These are phyloP conservation scores for Trametes villosa DNA, from an alignment of 768 basidiomycete genomes.

Conservation along the genomic window DNA sequence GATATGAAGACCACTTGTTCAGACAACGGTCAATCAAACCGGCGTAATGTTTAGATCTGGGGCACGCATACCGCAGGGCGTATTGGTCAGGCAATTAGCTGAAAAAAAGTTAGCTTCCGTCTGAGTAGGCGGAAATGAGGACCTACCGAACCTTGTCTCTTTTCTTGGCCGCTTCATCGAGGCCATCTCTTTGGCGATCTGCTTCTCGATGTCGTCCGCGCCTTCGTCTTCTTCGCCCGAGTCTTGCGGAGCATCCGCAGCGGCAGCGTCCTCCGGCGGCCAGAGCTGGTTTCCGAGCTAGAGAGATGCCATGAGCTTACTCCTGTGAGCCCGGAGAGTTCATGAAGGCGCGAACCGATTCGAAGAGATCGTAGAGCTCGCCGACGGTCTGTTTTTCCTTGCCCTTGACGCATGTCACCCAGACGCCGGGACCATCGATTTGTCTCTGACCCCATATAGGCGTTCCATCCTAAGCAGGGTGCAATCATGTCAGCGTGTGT, in stretches of 20 bases:
- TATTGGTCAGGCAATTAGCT: constrained; percentile 83
- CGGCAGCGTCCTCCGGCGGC: constrained; percentile 47
- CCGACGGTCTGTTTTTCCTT: constrained; percentile 79
- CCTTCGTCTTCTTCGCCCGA: constrained; percentile 39
- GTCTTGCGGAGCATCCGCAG: constrained; percentile 8
- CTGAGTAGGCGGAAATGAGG: not conserved
- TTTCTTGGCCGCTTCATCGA: constrained; percentile 68
- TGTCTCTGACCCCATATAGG: constrained; percentile 65
- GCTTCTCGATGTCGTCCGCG: constrained; percentile 60
- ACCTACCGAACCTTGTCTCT: constrained; percentile 68
- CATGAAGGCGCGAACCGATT: constrained; percentile 61
- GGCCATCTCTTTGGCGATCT: constrained; percentile 72
- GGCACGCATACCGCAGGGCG: constrained; percentile 64
- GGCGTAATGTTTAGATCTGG: not conserved
- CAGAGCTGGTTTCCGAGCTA: constrained; percentile 77
- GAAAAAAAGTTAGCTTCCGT: not conserved
- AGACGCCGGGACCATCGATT: constrained; percentile 83
- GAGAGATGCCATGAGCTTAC: not conserved
- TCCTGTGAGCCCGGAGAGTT: constrained; percentile 53
- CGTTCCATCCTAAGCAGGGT: constrained; percentile 58
- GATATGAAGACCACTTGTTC: constrained; percentile 76
- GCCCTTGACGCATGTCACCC: constrained; percentile 85
- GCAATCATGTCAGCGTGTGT: constrained; percentile 26
- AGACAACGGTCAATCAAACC: constrained; percentile 27
- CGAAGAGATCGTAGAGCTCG: constrained; percentile 80